Conservation (phyloP, 1,284 basidiomycete genomes). For the Salmacisia buchloeana region DNA sequence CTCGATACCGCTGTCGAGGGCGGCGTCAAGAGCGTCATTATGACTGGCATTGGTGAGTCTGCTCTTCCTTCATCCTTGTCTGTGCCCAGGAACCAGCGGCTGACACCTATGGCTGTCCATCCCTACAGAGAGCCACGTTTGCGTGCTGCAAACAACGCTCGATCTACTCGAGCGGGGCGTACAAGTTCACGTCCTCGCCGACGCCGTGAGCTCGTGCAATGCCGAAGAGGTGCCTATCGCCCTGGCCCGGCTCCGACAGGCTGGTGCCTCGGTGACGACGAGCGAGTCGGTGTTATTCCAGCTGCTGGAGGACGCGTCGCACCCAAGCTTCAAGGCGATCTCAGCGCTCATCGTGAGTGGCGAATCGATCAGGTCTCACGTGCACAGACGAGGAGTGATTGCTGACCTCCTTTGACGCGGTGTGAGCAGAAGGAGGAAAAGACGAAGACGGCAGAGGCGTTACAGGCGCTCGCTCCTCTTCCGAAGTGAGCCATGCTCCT, state of each 20-base stretch:
- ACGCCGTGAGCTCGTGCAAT: constrained; percentile 78
- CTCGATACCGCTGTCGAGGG: constrained; percentile 50
- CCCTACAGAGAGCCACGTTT: constrained; percentile 68
- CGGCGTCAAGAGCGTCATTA: constrained; percentile 60
- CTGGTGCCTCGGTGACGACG: constrained; percentile 70
- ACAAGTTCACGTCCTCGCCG: constrained; percentile 69
- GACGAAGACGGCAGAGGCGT: neutral
- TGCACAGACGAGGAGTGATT: neutral
- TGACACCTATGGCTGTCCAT: constrained; percentile 12
- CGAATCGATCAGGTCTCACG: neutral
- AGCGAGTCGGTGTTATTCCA: constrained; percentile 77
- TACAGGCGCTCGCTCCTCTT: neutral
- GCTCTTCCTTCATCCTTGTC: constrained; percentile 8
- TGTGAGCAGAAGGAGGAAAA: constrained; percentile 1
- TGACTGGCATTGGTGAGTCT: constrained; percentile 73
- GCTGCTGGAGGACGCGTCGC: constrained; percentile 64
- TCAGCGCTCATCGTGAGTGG: constrained; percentile 58
- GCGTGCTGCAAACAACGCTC: constrained; percentile 74
- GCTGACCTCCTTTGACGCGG: neutral
- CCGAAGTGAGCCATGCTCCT: neutral
- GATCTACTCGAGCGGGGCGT: constrained; percentile 60
- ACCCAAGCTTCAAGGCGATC: constrained; percentile 69
- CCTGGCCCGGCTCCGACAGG: constrained; percentile 64
- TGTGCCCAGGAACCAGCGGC: neutral
- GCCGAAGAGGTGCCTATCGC: constrained; percentile 54